phyloP scores from a whole-genome alignment of 495 filamentous ascomycete species.

The Xylaria palmicola region DNA sequence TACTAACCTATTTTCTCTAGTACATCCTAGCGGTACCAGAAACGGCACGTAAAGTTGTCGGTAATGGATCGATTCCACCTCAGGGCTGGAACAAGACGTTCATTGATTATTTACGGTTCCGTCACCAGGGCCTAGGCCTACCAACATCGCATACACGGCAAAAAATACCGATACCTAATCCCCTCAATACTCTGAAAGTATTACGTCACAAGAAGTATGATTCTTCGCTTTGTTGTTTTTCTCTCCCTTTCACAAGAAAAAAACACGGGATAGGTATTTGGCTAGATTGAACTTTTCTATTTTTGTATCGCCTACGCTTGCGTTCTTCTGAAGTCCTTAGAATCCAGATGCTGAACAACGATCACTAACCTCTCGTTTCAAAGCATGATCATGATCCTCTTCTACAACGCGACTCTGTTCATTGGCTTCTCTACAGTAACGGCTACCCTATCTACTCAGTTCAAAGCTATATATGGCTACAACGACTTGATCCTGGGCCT shows the following conservation, averaged over 20 bases:
- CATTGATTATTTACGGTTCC: constrained; percentile 41
- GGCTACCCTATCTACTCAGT: constrained; percentile 58
- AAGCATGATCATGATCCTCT: constrained; percentile 36
- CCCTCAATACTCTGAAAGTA: constrained; percentile 64
- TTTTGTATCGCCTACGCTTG: no score
- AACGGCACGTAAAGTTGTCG: constrained; percentile 69
- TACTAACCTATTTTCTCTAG: neutral
- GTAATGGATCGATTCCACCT: constrained; percentile 63
- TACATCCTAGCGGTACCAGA: constrained; percentile 61
- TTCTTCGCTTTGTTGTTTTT: neutral
- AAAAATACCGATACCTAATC: constrained; percentile 67
- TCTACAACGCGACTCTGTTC: constrained; percentile 53
- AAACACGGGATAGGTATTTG: no score
- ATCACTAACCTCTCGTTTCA: neutral
- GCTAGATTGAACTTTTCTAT: no score
- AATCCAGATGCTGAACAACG: no score
- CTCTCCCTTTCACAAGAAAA: neutral
- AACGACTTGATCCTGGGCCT: constrained; percentile 68
- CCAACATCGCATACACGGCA: constrained; percentile 35
- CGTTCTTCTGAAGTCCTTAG: neutral
- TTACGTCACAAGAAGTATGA: constrained; percentile 62
- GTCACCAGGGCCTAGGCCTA: constrained; percentile 27
- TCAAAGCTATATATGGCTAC: constrained; percentile 61
- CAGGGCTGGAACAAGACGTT: constrained; percentile 54
- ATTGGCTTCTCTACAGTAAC: constrained; percentile 45